Evolutionary conservation across 257 asterid species (phyloP).

Genomic region (Penstemon barbatus): DNA sequence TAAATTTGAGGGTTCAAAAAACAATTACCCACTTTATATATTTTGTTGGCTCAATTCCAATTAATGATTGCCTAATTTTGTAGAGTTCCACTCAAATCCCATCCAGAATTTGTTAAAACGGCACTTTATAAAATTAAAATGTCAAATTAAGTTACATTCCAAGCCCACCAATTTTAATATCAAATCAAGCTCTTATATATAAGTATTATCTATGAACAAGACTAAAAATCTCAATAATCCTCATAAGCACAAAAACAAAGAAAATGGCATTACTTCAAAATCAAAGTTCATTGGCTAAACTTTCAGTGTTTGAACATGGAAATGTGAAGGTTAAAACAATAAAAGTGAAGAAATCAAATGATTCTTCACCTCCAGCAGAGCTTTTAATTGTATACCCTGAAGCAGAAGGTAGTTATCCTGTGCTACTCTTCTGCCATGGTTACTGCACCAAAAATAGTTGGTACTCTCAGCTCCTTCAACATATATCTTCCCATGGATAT

Average conservation of each 20-base stretch:
- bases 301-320: slow-evolving; percentile 50
- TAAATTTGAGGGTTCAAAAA: no score
- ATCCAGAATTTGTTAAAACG: not conserved
- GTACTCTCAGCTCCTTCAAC: slow-evolving; percentile 55
- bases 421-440: slow-evolving; percentile 56
- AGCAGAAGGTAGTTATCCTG: slow-evolving; percentile 45
- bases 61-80: slow-evolving; percentile 15
- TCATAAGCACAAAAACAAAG: slow-evolving; percentile 10
- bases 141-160: not conserved
- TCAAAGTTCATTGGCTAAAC: slow-evolving; percentile 6
- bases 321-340: slow-evolving; percentile 34
- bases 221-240: not conserved
- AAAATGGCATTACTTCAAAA: slow-evolving; percentile 25
- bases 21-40: no score
- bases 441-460: slow-evolving; percentile 41
- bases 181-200: not conserved
- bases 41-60: not conserved
- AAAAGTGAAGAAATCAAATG: slow-evolving; percentile 39
- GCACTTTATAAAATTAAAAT: not conserved
- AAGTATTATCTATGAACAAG: slow-evolving; percentile 4
- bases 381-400: slow-evolving; percentile 47
- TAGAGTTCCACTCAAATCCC: not conserved
- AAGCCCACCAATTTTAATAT: slow-evolving; percentile 7
- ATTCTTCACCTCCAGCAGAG: slow-evolving; percentile 37
- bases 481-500: slow-evolving; percentile 69